Evolutionary conservation across 2,329 filamentous ascomycete genomes (phyloP).

Genomic region (Trichoderma atroviride): DNA sequence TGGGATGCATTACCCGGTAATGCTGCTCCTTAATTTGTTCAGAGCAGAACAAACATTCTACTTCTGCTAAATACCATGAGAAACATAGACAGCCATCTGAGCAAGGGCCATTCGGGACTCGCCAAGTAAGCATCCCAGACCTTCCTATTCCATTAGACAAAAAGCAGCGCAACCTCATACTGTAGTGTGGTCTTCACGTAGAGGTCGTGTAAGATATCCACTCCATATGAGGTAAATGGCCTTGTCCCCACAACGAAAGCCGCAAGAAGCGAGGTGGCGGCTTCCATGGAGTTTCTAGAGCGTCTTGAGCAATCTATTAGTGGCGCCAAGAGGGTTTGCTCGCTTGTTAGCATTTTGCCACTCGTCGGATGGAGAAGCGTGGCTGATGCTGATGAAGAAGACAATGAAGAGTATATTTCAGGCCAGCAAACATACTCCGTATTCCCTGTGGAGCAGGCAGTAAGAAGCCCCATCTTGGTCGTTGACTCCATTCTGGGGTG

Average conservation of each 20-base stretch:
- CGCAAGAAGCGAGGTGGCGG: constrained; percentile 11
- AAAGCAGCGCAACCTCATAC: neutral
- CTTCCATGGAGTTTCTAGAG: constrained; percentile 23
- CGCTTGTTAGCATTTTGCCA: neutral
- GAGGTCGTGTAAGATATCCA: neutral
- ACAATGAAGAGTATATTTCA: neutral
- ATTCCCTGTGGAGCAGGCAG: neutral
- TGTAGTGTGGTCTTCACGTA: neutral
- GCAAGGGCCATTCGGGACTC: neutral
- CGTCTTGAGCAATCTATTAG: constrained; percentile 3
- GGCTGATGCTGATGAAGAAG: neutral
- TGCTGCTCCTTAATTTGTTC: neutral
- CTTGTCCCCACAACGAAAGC: constrained; percentile 5
- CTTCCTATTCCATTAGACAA: neutral
- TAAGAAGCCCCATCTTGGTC: neutral
- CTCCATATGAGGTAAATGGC: neutral
- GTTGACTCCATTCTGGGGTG: neutral
- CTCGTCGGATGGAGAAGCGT: neutral
- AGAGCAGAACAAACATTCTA: neutral
- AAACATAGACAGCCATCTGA: neutral
- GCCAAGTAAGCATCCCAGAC: neutral
- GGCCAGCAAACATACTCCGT: neutral
- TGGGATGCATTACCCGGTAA: neutral
- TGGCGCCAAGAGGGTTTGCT: neutral
- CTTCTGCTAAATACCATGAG: too few species aligned